Base-by-base conservation (phyloP, 2,329 filamentous ascomycete species). In the Botrytis squamosa region DNA sequence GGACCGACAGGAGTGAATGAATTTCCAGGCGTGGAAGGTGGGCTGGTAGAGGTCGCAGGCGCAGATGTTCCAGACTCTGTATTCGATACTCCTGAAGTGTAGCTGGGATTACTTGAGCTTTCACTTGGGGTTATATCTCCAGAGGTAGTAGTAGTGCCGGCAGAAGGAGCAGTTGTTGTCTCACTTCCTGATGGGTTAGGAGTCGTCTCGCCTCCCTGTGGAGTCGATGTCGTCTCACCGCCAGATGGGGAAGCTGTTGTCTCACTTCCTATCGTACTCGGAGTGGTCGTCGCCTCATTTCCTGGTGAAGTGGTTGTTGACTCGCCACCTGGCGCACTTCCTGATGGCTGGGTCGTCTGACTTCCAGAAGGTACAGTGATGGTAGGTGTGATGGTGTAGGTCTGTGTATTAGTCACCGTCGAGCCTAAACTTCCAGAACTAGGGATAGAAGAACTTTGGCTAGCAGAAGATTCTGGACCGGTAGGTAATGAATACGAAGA, bases 381-480 rank as follows among this genome's bases (percentile, higher is more conserved):
- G 25, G 70, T 72, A 49, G 55, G 49, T 14, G 62, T 46, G 14
- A 36, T 9, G 38, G 70, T 72, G 29, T 66, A 72, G 22, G 70
- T 72, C 4, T 44, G 22, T 9, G 68, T 70, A 3, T 18, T 46
- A 9, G n/a, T 67, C 18, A 42, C 63, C 4, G 64, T 72, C 33
- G 63, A 49, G 12, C 16, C 64, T 20, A 33, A 46, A 9, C 33
- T 62, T 52, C 14, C 49, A 40, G 64, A 42, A 29, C 33, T 69
- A 57, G 49, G 10, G 10, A 6, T 25, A 38, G 63, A 38, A 33
- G 55, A 73, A 38, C 52, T 71, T 29, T 69, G 62, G 29, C 63
- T 55, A 40, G 52, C 38, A 40, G 71, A 75, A 25, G 74, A 74
- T 44, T 55, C 59, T n/a, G 72, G 38, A 14, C 36, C 29, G 22